Percentiles rank a stretch among this genome's conserved stretches.
Conservation (phyloP, 139 green algal genomes). For the Gonium pectorale region DNA sequence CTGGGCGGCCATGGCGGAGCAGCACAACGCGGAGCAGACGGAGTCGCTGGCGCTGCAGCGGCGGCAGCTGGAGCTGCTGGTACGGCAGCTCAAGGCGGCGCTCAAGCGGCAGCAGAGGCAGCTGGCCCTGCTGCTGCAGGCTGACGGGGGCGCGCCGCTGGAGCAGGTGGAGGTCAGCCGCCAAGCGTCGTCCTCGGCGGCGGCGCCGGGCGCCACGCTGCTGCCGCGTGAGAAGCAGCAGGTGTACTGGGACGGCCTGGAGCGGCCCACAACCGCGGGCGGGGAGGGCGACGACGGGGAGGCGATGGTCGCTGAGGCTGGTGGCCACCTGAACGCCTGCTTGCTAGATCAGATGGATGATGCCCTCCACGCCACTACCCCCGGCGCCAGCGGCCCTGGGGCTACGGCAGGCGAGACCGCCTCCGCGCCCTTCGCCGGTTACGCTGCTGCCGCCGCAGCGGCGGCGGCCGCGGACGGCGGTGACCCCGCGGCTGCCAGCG, state of each 20-base stretch:
- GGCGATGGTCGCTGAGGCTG: not conserved
- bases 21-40: not conserved
- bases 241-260: slow-evolving; percentile 23
- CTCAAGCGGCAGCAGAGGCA: slow-evolving; percentile 8
- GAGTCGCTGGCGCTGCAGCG: slow-evolving; percentile 28
- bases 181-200: not conserved
- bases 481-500: not conserved
- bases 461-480: not conserved
- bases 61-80: slow-evolving; percentile 31
- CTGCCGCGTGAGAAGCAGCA: not conserved
- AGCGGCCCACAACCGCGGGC: not conserved
- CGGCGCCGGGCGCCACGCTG: not conserved
- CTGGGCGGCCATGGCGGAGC: not conserved
- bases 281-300: not conserved
- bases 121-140: slow-evolving; percentile 10
- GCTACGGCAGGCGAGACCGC: no score
- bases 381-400: no score
- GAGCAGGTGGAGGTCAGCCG: no score
- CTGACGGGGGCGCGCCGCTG: not conserved
- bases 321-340: not conserved
- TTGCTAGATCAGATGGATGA: not conserved
- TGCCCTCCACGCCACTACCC: no score
- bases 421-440: not conserved
- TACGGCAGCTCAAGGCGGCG: not conserved
- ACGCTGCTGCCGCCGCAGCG: not conserved